Percentiles rank a stretch among this genome's conserved stretches.
Evolutionary conservation across 2,329 filamentous ascomycete species (phyloP).

Genomic region (Penicillium janthinellum): DNA sequence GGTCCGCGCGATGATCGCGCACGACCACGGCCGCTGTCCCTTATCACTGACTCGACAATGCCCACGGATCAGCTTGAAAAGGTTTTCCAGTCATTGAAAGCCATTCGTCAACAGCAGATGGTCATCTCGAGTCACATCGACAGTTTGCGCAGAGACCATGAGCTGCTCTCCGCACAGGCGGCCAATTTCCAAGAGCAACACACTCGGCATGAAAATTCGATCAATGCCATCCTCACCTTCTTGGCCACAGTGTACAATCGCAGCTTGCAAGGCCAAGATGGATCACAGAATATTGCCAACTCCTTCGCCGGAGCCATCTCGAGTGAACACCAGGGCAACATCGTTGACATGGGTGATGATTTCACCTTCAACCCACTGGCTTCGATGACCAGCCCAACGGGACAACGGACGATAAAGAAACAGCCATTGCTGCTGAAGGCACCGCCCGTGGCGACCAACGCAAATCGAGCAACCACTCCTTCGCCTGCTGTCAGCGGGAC

Average conservation of each 20-base stretch:
- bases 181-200: slow-evolving; percentile 87
- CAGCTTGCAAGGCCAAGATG: slow-evolving; percentile 81
- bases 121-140: slow-evolving; percentile 82
- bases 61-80: slow-evolving; percentile 73
- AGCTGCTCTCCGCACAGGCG: slow-evolving; percentile 84
- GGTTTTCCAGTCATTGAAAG: slow-evolving; percentile 77
- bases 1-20: slow-evolving; percentile 37
- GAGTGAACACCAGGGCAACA: slow-evolving; percentile 60
- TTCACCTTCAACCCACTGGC: slow-evolving; percentile 41
- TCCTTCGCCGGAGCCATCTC: slow-evolving; percentile 78
- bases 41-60: slow-evolving; percentile 47
- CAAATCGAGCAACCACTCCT: slow-evolving; percentile 38
- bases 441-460: slow-evolving; percentile 35
- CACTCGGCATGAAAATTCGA: slow-evolving; percentile 95
- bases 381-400: slow-evolving; percentile 37
- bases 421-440: slow-evolving; percentile 52
- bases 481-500: slow-evolving; percentile 38
- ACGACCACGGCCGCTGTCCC: slow-evolving; percentile 47
- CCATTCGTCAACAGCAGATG: slow-evolving; percentile 82
- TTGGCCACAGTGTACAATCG: slow-evolving; percentile 95
- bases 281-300: slow-evolving; percentile 75
- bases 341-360: slow-evolving; percentile 65
- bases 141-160: slow-evolving; percentile 80
- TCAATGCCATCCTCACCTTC: slow-evolving; percentile 98
- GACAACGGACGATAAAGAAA: slow-evolving; percentile 48